Conservation (phyloP, 345 rosid species). For the Syzygium grande region DNA sequence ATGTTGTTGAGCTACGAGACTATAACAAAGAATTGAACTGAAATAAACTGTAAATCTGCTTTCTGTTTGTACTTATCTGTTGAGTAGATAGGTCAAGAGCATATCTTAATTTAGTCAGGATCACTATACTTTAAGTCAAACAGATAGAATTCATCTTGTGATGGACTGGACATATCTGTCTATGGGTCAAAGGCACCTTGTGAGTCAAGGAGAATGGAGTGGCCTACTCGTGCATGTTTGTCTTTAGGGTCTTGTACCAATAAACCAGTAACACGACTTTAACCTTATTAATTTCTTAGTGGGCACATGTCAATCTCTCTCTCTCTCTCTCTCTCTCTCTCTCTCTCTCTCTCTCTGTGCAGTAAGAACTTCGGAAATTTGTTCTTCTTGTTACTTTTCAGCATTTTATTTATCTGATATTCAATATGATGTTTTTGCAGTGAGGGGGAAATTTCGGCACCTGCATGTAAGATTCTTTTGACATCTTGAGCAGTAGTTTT, state of each 20-base stretch:
- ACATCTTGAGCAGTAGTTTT: constrained; percentile 6
- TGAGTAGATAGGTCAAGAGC: not conserved
- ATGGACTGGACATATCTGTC: not conserved
- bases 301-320: not conserved
- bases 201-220: not conserved
- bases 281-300: not conserved
- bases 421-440: constrained; percentile 22
- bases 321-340: not conserved
- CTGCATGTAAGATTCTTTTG: constrained; percentile 57
- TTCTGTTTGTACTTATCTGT: not conserved
- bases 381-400: not conserved
- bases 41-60: not conserved
- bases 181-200: not conserved
- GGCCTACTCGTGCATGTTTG: not conserved
- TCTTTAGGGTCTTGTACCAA: not conserved
- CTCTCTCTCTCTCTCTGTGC: constrained; percentile 1
- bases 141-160: not conserved
- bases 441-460: constrained; percentile 73
- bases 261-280: not conserved
- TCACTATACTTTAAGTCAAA: not conserved
- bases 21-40: not conserved
- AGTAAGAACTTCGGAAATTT: not conserved
- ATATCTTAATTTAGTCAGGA: not conserved
- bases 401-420: not conserved
- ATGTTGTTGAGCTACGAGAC: not conserved